Evolutionary conservation across 2,329 filamentous ascomycete species (phyloP), one percentile per base, ranked within the genome.

Genomic region (Fusarium sterilihyphosum): DNA sequence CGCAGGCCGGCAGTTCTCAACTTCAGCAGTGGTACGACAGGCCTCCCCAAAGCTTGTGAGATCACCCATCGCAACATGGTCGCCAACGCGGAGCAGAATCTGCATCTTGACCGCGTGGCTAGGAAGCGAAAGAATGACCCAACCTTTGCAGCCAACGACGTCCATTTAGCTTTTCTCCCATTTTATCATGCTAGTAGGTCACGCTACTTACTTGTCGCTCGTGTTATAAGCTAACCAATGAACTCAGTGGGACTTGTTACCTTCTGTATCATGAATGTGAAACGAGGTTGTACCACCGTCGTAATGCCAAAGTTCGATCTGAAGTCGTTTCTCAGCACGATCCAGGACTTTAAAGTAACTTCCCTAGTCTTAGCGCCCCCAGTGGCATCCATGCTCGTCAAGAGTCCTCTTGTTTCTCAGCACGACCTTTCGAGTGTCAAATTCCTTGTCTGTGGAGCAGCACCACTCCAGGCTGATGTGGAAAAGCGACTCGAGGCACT

Each of bases 21-120:
- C 47, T 68, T 68, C 13, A 68, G 65, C 26, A 67, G 64, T 33
- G 64, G 64, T 5, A 67, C 64, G 6, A 67, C 64, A 0, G 64
- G 64, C 1, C 43, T 43, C 18, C 64, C 64, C 1, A 67, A 67
- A 18, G 64, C 64, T 1, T 67, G 64, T 18, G 47, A 50, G 43
- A 9, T 67, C 1, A 67, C 65, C 6, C 53, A 67, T 40, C 53
- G 40, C 3, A 67, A 65, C n/a, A n/a, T 67, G 17, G 53, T 67
- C 13, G 53, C 65, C n/a, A 66, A 69, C 22, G 59, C 66, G 8
- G 66, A 69, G 22, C 66, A 69, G 14, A 57, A 38, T 20, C 35
- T 66, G 3, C 56, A 66, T 20, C 56, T 61, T 6, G 62, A 66
- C 10, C 61, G 49, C 1, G 24, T 61, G 24, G 66, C 66, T 0